phyloP scores from a whole-genome alignment of 805 yeast genomes.

The Sugiyamaella valdiviana region DNA sequence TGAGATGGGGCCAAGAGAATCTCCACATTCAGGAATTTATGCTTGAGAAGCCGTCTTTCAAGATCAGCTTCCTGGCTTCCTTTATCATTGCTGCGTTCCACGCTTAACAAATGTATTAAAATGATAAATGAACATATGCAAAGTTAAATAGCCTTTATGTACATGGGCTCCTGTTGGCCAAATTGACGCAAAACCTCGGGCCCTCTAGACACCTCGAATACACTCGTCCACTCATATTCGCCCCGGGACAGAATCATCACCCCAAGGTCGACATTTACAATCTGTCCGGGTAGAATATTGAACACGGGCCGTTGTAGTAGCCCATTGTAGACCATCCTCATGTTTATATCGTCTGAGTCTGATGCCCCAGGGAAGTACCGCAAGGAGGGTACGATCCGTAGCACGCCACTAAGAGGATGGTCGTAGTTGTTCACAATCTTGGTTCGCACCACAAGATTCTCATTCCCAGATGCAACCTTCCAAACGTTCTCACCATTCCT shows the following conservation, averaged over 20 bases:
- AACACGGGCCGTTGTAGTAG: constrained; percentile 52
- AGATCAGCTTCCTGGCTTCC: constrained; percentile 44
- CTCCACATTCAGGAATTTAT: constrained; percentile 18
- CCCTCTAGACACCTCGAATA: constrained; percentile 41
- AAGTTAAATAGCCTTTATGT: constrained; percentile 14
- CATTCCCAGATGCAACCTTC: constrained; percentile 32
- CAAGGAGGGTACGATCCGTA: constrained; percentile 50
- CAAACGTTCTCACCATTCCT: constrained; percentile 8
- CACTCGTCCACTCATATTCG: constrained; percentile 72
- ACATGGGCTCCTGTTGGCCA: constrained; percentile 19
- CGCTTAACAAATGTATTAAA: constrained; percentile 17
- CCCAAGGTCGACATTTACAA: constrained; percentile 43
- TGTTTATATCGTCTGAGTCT: constrained; percentile 39
- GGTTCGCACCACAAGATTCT: constrained; percentile 47
- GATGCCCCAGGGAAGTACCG: constrained; percentile 9
- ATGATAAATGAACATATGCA: not conserved
- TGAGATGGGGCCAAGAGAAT: constrained; percentile 11
- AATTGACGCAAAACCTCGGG: constrained; percentile 19
- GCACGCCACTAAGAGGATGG: constrained; percentile 43
- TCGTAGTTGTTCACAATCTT: constrained; percentile 42
- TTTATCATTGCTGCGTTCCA: constrained; percentile 31
- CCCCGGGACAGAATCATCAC: constrained; percentile 69
- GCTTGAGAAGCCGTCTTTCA: constrained; percentile 46
- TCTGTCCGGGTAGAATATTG: constrained; percentile 39
- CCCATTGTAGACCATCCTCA: constrained; percentile 66